Conservation (phyloP, 148 eudicot species). For the Pharnaceum exiguum region DNA sequence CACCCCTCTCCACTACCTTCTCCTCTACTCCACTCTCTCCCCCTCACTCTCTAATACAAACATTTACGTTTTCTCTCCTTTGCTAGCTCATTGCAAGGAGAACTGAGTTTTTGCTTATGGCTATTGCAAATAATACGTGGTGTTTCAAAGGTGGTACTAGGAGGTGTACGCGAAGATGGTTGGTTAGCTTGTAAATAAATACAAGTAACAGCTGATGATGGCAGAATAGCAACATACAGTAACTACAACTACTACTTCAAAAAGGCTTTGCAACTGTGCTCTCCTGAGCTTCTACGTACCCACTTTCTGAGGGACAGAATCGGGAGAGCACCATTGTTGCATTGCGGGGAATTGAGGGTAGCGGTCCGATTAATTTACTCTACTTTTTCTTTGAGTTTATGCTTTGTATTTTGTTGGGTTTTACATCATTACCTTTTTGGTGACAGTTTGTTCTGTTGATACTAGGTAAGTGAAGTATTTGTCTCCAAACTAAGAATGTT, state of each 20-base stretch:
- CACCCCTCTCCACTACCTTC: not conserved
- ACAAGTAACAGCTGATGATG: not conserved
- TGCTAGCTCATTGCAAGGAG: conserved; percentile 3
- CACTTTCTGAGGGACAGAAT: conserved; percentile 31
- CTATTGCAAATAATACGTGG: not conserved
- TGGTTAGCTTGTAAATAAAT: conserved; percentile 17
- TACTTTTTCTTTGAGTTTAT: conserved; percentile 8
- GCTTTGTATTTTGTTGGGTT: not conserved
- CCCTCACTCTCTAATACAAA: not conserved
- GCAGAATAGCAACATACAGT: not conserved
- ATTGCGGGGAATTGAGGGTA: conserved; percentile 95
- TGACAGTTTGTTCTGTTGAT: not conserved
- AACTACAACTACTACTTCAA: conserved; percentile 24
- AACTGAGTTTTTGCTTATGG: conserved; percentile 6
- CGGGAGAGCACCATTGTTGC: conserved; percentile 70
- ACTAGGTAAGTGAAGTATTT: not conserved
- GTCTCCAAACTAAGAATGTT: not conserved
- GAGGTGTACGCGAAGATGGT: conserved; percentile 14
- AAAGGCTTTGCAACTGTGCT: conserved; percentile 66
- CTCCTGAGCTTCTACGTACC: conserved; percentile 63
- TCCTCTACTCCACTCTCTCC: not conserved
- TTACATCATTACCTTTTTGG: not conserved
- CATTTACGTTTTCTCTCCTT: not conserved
- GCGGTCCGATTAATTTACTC: conserved; percentile 92
- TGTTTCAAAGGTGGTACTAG: not conserved